Conservation (phyloP, 768 basidiomycete genomes). For the Pleurotus platypus region DNA sequence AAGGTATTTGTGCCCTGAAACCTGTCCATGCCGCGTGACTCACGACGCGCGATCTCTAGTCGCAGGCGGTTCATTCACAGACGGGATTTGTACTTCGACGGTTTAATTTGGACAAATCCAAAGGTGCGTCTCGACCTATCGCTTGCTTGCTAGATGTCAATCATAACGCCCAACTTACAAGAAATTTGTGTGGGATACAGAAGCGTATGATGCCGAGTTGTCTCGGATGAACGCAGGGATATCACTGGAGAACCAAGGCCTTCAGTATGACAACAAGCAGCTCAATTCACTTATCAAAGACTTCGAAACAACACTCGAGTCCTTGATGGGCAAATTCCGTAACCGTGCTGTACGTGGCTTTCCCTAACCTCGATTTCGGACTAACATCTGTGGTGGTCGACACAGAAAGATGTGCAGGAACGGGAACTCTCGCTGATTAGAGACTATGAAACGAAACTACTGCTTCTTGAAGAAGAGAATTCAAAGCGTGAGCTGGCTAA, state of each 20-base stretch:
- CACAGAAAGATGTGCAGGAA: slow-evolving; percentile 87
- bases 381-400: too few relatives aligned
- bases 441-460: slow-evolving; percentile 86
- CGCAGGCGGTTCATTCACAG: slow-evolving; percentile 84
- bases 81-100: slow-evolving; percentile 89
- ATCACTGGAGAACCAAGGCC: slow-evolving; percentile 73
- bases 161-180: slow-evolving; percentile 11
- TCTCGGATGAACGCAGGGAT: slow-evolving; percentile 85
- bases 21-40: background rate
- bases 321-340: slow-evolving; percentile 87
- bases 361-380: slow-evolving; percentile 4
- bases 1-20: slow-evolving; percentile 51
- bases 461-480: slow-evolving; percentile 68
- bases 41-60: slow-evolving; percentile 34
- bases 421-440: slow-evolving; percentile 86
- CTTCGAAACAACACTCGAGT: slow-evolving; percentile 96
- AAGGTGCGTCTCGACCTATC: slow-evolving; percentile 46
- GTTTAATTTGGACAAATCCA: slow-evolving; percentile 85
- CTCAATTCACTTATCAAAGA: slow-evolving; percentile 88
- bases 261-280: slow-evolving; percentile 96
- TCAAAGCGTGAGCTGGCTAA: slow-evolving; percentile 53
- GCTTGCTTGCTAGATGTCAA: background rate
- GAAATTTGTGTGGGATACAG: slow-evolving; percentile 35
- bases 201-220: slow-evolving; percentile 85
- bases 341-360: slow-evolving; percentile 74